Evolutionary conservation across 352 stramenopile species (phyloP).

Genomic region (Phytophthora sp.): DNA sequence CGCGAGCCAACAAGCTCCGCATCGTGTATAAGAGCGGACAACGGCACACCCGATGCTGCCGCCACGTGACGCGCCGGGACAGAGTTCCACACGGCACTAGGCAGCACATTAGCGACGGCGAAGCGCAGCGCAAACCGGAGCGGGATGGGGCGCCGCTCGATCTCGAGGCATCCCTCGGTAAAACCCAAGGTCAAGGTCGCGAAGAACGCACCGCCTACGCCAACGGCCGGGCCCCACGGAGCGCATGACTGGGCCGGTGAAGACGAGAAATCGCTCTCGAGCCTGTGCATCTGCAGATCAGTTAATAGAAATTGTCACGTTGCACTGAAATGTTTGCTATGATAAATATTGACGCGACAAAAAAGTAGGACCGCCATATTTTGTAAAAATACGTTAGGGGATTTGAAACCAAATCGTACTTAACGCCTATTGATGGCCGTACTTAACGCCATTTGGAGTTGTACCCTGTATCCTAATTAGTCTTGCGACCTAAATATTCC

Average conservation of each 20-base stretch:
- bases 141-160: conserved; percentile 67
- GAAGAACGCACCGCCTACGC: conserved; percentile 24
- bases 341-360: too few relatives aligned
- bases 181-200: conserved; percentile 63
- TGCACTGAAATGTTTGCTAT: too few relatives aligned
- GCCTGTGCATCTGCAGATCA: background rate
- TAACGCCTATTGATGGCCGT: too few relatives aligned
- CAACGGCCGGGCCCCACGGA: conserved; percentile 4
- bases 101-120: conserved; percentile 62
- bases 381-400: too few relatives aligned
- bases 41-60: conserved; percentile 38
- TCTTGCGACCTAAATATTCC: too few relatives aligned
- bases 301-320: too few relatives aligned
- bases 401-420: too few relatives aligned
- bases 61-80: conserved; percentile 56
- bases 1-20: background rate
- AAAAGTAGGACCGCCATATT: too few relatives aligned
- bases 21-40: conserved; percentile 38
- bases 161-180: conserved; percentile 61
- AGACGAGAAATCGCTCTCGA: conserved; percentile 26
- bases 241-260: background rate
- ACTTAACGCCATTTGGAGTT: too few relatives aligned
- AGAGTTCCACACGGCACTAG: conserved; percentile 69
- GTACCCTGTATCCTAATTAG: too few relatives aligned
- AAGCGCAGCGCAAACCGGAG: conserved; percentile 69